phyloP scores from a whole-genome alignment of 2,329 filamentous ascomycete genomes.

The Zarea fungicola region DNA sequence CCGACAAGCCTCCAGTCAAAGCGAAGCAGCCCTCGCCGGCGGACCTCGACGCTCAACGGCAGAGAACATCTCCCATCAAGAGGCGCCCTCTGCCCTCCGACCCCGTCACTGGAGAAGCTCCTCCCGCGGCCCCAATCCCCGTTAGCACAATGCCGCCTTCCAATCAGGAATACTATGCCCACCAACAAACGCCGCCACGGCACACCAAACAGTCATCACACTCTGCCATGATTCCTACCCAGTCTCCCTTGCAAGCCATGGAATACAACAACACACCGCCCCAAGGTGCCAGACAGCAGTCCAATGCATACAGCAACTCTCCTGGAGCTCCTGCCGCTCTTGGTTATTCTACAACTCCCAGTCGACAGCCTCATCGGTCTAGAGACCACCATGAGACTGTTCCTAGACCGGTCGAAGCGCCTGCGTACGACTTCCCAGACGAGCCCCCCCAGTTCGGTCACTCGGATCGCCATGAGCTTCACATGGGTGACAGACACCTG shows the following conservation, averaged over 20 bases:
- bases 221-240: constrained; percentile 39
- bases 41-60: constrained; percentile 30
- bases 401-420: constrained; percentile 19
- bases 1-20: constrained; percentile 61
- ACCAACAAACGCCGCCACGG: constrained; percentile 42
- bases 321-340: constrained; percentile 21
- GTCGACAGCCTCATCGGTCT: constrained; percentile 28
- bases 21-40: constrained; percentile 37
- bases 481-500: constrained; percentile 28
- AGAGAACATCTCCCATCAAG: constrained; percentile 63
- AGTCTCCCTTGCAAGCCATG: constrained; percentile 47
- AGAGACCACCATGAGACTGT: constrained; percentile 33
- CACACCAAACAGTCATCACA: constrained; percentile 36
- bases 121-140: constrained; percentile 22
- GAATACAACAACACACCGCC: constrained; percentile 45
- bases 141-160: constrained; percentile 23
- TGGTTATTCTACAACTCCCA: constrained; percentile 16
- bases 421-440: constrained; percentile 30
- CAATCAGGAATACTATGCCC: constrained; percentile 30
- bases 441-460: constrained; percentile 29
- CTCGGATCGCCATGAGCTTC: constrained; percentile 34
- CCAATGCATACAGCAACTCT: constrained; percentile 35
- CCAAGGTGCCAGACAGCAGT: constrained; percentile 27
- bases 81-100: constrained; percentile 78
- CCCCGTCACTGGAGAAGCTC: constrained; percentile 55